Base-by-base conservation (phyloP, 768 basidiomycete species). In the Pholiota microspora region DNA sequence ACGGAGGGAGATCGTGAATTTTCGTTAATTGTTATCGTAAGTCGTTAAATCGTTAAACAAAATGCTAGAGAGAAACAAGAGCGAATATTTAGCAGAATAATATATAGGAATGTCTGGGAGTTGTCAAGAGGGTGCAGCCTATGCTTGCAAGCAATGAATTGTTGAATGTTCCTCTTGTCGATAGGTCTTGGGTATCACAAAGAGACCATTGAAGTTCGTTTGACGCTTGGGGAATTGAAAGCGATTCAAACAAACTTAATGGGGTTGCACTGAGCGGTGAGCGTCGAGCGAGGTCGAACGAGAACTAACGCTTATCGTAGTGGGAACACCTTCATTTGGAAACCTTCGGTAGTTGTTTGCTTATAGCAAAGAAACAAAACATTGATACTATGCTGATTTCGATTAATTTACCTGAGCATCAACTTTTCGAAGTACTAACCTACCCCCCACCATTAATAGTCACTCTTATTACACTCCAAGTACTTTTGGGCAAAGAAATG, bases 1-100 rank as follows among this genome's bases (percentile, higher is more conserved):
- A 21, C 18, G 38, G 21, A 27, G 38, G 49, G 12, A 31, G 27
- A 18, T 51, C 51, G 51, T 51, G n/a, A 45, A 47, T 56, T 36
- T 51, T 62, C 38, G 38, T 55, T 21, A 52, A 46, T 42, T 9
- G 54, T 40, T 27, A n/a, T 45, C 50, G 54, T 49, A 54, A 35
- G 59, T 61, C 55, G 57, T 57, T 53, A 59, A 49, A 45, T 63
- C 59, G 59, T 63, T 42, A 62, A 49, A 44, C n/a, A 56, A 27
- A 49, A 46, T 49, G 34, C 36, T 50, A 49, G 45, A 29, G 45
- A 48, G 52, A 55, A 16, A 53, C 38, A 46, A 55, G 40, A 56
- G 56, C 53, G 56, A 32, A 59, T 36, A 9, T 34, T n/a, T 29
- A 44, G 48, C 34, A 23, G 51, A n/a, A 49, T 35, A 47, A 51